Evolutionary conservation across 2,329 filamentous ascomycete species (phyloP), one percentile per base, ranked within the genome.

Genomic region (Penicillium sp.): DNA sequence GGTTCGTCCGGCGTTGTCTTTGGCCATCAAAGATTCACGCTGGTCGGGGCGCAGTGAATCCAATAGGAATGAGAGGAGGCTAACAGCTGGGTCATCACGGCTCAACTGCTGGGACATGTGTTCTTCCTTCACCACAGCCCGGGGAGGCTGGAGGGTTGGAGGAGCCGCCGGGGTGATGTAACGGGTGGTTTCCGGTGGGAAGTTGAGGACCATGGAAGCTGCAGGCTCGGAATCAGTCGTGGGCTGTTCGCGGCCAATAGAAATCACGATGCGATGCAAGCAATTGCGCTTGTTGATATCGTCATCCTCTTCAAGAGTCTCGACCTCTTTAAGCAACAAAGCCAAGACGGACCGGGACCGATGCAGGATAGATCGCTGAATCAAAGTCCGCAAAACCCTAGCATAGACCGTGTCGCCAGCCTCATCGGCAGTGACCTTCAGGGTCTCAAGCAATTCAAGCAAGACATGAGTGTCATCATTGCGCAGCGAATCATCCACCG

Each of bases 241-340:
- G 13, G 83, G 80, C 63, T 86, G 83, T 11, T 88, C 86, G 46
- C 93, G 86, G 16, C 93, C 92, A 64, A 97, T 95, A 18, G 92
- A 88, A 56, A 97, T 95, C 40, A 99, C 89, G 2, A 97, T 80
- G 8, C 94, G 87, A 71, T 99, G 94, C 46, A 99, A 85, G 70
- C 91, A 94, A 70, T 97, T 99, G 11, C 94, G 88, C 65, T 89
- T 87, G 74, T 97, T 96, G 69, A 99, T 91, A 68, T 97, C 94
- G 63, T 96, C 90, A 2, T 89, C 84, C 68, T 96, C 92, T 47
- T 96, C 87, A 2, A 97, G 81, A 1, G 84, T 86, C 43, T 86
- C 82, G 48, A 94, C 81, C 40, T 86, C 82, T 10, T 79, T 76
- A 2, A 99, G 73, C 1, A 97, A 81, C 54, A 83, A 83, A n/a